A percentile compares a stretch with the other conserved stretches of the same genome.
Evolutionary conservation across 2,329 filamentous ascomycete genomes (phyloP).

Genomic region (Hypoxylon sp.): DNA sequence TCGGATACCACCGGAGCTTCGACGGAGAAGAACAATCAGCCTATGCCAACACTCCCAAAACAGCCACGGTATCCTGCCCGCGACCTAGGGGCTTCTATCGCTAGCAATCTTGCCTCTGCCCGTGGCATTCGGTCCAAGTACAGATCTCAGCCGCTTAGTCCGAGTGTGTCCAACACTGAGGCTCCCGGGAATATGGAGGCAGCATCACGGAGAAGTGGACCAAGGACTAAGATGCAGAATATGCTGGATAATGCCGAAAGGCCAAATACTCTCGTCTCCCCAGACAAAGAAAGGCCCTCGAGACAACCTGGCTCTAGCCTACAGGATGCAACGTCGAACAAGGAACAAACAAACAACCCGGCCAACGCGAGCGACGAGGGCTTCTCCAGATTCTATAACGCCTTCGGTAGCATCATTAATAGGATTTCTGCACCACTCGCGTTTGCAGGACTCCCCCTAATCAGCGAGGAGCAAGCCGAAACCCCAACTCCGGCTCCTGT

Average conservation of each 20-base stretch:
- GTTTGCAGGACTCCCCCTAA: conserved; percentile 90
- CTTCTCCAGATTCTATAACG: conserved; percentile 92
- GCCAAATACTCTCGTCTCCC: conserved; percentile 68
- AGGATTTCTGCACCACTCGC: conserved; percentile 90
- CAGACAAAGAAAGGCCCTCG: conserved; percentile 49
- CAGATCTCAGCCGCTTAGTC: conserved; percentile 76
- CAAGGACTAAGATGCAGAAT: conserved; percentile 68
- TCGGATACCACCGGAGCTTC: conserved; percentile 40
- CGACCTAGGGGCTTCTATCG: conserved; percentile 85
- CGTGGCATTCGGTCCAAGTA: conserved; percentile 80
- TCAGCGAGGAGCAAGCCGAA: conserved; percentile 65
- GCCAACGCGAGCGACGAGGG: conserved; percentile 74
- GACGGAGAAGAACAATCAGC: conserved; percentile 50
- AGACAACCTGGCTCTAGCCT: conserved; percentile 43
- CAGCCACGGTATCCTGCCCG: conserved; percentile 71
- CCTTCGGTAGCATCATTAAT: conserved; percentile 90
- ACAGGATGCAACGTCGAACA: conserved; percentile 50
- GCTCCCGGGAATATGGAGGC: conserved; percentile 78
- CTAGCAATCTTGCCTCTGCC: conserved; percentile 88
- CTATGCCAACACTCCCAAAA: conserved; percentile 57
- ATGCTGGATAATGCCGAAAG: conserved; percentile 69
- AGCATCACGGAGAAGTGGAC: conserved; percentile 65
- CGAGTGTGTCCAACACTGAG: conserved; percentile 81
- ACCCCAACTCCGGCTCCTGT: conserved; percentile 54
- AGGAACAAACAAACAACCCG: conserved; percentile 49